A percentile compares a stretch with the other conserved stretches of the same genome.
These are phyloP conservation scores for Pseudonitzschia delicatissima DNA, from an alignment of 108 stramenopile genomes.

Conservation along the genomic window DNA sequence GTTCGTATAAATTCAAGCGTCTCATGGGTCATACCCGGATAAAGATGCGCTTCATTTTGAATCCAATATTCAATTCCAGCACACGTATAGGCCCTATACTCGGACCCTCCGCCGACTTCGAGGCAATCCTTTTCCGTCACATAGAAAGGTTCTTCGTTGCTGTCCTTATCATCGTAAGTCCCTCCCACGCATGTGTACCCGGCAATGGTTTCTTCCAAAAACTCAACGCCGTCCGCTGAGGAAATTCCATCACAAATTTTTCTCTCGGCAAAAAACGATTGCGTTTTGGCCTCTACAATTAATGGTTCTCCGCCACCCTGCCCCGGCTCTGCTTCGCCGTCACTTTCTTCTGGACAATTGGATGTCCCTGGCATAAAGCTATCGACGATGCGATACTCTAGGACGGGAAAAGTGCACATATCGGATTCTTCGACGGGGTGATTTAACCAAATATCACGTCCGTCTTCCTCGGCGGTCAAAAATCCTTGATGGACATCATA, in stretches of 20 bases:
- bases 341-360: not conserved
- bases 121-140: not conserved
- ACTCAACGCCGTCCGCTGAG: not conserved
- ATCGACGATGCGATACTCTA: not conserved
- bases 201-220: not conserved
- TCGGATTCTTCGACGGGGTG: not conserved
- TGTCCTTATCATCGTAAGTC: not conserved
- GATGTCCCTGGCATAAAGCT: not conserved
- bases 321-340: not conserved
- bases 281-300: not conserved
- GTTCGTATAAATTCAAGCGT: not conserved
- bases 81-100: slow-evolving; percentile 2
- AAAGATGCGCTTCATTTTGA: not conserved
- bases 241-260: not conserved
- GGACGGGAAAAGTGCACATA: not conserved
- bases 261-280: not conserved
- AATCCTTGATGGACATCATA: not conserved
- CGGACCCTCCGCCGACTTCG: not conserved
- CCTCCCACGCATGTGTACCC: not conserved
- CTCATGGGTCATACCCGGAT: not conserved
- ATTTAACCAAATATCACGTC: not conserved
- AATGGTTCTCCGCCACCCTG: too few relatives aligned
- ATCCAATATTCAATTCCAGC: not conserved
- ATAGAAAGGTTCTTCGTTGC: not conserved
- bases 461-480: not conserved